Percentiles rank a stretch among this genome's conserved stretches.
Evolutionary conservation across 1,139 yeast genomes (phyloP).

Genomic region (Martiniozyma asiatica): DNA sequence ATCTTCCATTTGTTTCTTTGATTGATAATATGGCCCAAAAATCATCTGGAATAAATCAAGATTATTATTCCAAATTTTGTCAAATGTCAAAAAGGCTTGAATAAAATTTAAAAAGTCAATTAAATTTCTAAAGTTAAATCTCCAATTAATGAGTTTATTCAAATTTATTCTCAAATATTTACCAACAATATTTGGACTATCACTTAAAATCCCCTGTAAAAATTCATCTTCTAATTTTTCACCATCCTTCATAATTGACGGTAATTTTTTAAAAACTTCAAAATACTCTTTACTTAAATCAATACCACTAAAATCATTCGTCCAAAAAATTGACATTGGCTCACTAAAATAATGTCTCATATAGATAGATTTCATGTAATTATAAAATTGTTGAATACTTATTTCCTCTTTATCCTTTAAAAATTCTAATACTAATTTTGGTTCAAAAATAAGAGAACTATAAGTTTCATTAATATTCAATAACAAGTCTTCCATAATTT

Average conservation of each 20-base stretch:
- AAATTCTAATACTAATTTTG: conserved; percentile 16
- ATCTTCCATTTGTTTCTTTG: conserved; percentile 1
- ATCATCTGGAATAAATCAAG: conserved; percentile 18
- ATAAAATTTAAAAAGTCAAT: conserved; percentile 18
- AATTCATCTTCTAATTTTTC: conserved; percentile 7
- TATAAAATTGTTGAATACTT: conserved; percentile 29
- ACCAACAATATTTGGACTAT: conserved; percentile 13
- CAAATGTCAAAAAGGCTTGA: conserved; percentile 16
- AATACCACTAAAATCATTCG: conserved; percentile 25
- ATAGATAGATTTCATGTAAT: conserved; percentile 47
- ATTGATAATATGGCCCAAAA: conserved; percentile 16
- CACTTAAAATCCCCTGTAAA: conserved; percentile 9
- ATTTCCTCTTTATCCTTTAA: conserved; percentile 15
- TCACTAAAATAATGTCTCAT: conserved; percentile 65
- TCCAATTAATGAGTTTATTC: conserved; percentile 20
- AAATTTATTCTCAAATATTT: conserved; percentile 15
- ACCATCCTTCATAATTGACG: conserved; percentile 29
- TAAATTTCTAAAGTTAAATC: conserved; percentile 17
- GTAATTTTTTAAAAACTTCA: conserved; percentile 31
- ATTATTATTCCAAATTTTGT: conserved; percentile 18
- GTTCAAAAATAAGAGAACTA: conserved; percentile 22
- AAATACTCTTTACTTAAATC: conserved; percentile 25
- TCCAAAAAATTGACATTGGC: conserved; percentile 41
- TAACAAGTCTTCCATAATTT: conserved; percentile 22
- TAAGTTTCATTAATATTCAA: conserved; percentile 25